A percentile compares a stretch with the other conserved stretches of the same genome.
Conservation (phyloP, 305 asterid species). For the Fraxinus velutina region DNA sequence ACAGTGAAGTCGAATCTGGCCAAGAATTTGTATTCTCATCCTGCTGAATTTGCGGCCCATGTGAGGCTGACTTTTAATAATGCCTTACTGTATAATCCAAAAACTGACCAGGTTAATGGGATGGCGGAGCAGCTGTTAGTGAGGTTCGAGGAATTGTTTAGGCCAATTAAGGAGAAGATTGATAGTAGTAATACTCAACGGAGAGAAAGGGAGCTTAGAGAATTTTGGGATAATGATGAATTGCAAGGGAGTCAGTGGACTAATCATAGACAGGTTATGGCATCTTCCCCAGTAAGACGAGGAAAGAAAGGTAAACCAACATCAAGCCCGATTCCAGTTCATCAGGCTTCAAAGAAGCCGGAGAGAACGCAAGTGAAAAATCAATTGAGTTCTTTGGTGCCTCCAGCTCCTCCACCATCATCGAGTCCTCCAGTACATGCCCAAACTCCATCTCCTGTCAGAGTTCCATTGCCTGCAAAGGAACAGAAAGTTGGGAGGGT, state of each 20-base stretch:
- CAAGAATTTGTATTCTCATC: constrained; percentile 48
- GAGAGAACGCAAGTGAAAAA: constrained; percentile 52
- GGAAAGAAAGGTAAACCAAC: constrained; percentile 43
- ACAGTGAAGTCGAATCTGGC: constrained; percentile 68
- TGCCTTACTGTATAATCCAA: constrained; percentile 87
- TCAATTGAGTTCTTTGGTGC: constrained; percentile 75
- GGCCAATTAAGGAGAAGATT: constrained; percentile 58
- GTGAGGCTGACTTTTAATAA: constrained; percentile 81
- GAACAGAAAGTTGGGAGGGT: constrained; percentile 38
- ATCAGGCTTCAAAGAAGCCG: constrained; percentile 41
- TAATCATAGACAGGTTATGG: constrained; percentile 30
- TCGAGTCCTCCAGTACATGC: constrained; percentile 26
- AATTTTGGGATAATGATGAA: constrained; percentile 24
- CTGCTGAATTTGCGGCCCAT: constrained; percentile 71
- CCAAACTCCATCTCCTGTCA: constrained; percentile 47
- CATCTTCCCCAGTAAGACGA: constrained; percentile 41
- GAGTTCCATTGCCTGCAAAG: constrained; percentile 40
- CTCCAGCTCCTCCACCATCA: constrained; percentile 41
- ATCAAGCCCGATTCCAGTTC: constrained; percentile 34
- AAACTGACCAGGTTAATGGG: constrained; percentile 61
- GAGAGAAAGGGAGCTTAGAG: constrained; percentile 32
- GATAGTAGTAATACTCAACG: constrained; percentile 19
- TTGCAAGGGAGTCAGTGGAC: constrained; percentile 80
- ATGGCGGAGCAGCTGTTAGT: constrained; percentile 60
- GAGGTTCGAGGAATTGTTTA: constrained; percentile 69